phyloP scores from a whole-genome alignment of 352 stramenopile species.

The Nothophytophthora sp. region DNA sequence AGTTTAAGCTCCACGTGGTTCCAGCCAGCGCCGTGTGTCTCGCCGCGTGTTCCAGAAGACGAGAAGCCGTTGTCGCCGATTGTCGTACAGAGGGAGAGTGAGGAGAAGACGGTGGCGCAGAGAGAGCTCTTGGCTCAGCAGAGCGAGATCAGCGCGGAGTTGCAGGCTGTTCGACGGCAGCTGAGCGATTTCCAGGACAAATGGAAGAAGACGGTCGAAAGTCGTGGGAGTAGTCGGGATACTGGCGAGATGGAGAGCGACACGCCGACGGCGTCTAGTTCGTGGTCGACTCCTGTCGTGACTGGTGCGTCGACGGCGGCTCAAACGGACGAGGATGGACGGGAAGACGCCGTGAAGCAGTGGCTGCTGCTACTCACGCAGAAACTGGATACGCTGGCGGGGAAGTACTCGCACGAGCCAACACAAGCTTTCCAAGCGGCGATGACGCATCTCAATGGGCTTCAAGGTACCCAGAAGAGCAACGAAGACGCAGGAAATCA shows the following conservation, averaged over 20 bases:
- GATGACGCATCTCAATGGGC: slow-evolving; percentile 14
- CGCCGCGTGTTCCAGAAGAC: slow-evolving; percentile 9
- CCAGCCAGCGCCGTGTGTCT: slow-evolving; percentile 13
- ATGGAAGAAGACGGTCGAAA: slow-evolving; percentile 25
- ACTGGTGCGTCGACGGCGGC: not conserved
- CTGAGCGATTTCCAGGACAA: slow-evolving; percentile 47
- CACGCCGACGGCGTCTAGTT: slow-evolving; percentile 17
- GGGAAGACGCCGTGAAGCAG: slow-evolving; percentile 35
- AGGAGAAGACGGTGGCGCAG: slow-evolving; percentile 5
- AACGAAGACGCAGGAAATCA: not conserved
- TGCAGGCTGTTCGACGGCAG: slow-evolving; percentile 47
- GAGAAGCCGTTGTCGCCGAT: slow-evolving; percentile 5
- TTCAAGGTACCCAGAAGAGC: not conserved
- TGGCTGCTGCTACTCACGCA: slow-evolving; percentile 49
- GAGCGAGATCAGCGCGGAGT: slow-evolving; percentile 31
- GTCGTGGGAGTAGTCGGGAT: not conserved
- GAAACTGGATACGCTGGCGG: slow-evolving; percentile 39
- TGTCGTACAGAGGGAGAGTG: not conserved
- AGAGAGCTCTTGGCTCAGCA: slow-evolving; percentile 31
- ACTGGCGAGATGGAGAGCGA: slow-evolving; percentile 4
- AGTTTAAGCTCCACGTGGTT: slow-evolving; percentile 23
- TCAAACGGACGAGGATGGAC: slow-evolving; percentile 29
- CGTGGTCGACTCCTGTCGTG: slow-evolving; percentile 14
- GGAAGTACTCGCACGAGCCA: slow-evolving; percentile 39
- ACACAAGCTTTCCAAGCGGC: slow-evolving; percentile 25